Conservation (phyloP, 805 yeast species). For the Candida piceae region DNA sequence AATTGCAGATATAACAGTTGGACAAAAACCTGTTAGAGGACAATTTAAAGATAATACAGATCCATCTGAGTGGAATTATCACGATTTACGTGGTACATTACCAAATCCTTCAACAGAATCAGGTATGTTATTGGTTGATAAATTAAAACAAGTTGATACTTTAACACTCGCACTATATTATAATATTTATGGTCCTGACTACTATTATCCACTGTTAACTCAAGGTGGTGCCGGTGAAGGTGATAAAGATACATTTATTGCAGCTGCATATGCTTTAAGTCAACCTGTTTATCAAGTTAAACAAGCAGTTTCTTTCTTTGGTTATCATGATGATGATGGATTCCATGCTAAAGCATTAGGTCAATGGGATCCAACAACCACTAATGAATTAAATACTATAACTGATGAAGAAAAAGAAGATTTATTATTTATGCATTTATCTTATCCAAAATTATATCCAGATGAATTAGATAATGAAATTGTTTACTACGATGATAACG, state of each 20-base stretch:
- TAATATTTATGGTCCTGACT: conserved; percentile 58
- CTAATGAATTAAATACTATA: conserved; percentile 33
- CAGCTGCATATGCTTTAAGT: conserved; percentile 50
- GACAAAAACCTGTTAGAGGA: conserved; percentile 32
- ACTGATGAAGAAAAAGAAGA: conserved; percentile 12
- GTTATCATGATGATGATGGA: conserved; percentile 34
- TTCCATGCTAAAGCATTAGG: conserved; percentile 40
- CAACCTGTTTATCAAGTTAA: conserved; percentile 42
- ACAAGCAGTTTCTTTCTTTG: conserved; percentile 47
- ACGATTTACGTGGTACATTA: conserved; percentile 57
- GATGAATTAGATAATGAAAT: conserved; percentile 19
- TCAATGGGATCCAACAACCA: conserved; percentile 38
- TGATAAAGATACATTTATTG: conserved; percentile 70
- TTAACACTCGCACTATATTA: conserved; percentile 56
- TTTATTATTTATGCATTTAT: conserved; percentile 49
- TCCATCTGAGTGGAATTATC: conserved; percentile 39
- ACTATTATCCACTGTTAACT: conserved; percentile 60
- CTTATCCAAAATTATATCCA: conserved; percentile 49
- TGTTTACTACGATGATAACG: conserved; percentile 3
- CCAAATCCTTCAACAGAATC: conserved; percentile 69
- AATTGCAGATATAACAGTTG: conserved; percentile 42
- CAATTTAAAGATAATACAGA: conserved; percentile 15
- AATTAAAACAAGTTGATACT: conserved; percentile 48
- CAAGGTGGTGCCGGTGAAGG: conserved; percentile 78
- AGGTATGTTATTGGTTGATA: conserved; percentile 62